Conservation (phyloP, 1,139 yeast genomes). For the Trichomonascaceae sp. region DNA sequence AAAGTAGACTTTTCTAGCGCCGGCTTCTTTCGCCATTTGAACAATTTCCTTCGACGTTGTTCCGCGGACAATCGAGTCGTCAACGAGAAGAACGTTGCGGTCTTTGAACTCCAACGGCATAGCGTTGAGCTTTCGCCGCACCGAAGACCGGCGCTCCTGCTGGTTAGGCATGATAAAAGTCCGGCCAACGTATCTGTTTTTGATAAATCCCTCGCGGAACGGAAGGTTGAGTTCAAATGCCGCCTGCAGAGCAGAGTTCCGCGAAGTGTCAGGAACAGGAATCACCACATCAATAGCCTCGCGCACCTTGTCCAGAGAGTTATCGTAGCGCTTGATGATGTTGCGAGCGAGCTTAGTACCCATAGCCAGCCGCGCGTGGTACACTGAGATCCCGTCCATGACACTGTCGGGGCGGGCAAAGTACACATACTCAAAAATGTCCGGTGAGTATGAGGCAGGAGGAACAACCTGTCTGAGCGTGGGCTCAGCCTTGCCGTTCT, state of each 20-base stretch:
- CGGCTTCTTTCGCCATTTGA: conserved; percentile 96
- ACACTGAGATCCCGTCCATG: conserved; percentile 88
- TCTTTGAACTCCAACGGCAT: conserved; percentile 87
- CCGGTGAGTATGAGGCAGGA: conserved; percentile 73
- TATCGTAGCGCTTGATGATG: conserved; percentile 40
- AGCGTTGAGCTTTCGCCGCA: conserved; percentile 87
- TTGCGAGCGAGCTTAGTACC: conserved; percentile 78
- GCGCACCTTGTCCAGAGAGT: conserved; percentile 31
- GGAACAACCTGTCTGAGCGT: conserved; percentile 83
- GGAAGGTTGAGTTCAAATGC: conserved; percentile 71
- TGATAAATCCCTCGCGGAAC: conserved; percentile 93
- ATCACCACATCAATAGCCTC: conserved; percentile 80
- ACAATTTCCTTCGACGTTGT: conserved; percentile 95
- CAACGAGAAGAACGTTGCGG: conserved; percentile 81
- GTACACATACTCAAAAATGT: conserved; percentile 92
- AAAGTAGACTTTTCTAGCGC: conserved; percentile 83
- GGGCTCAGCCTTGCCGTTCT: conserved; percentile 45
- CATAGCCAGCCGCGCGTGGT: conserved; percentile 87
- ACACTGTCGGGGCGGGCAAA: conserved; percentile 97
- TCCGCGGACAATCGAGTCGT: conserved; percentile 95
- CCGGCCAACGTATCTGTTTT: conserved; percentile 92
- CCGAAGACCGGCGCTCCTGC: conserved; percentile 85
- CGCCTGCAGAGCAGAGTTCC: conserved; percentile 89
- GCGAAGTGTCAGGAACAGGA: conserved; percentile 95
- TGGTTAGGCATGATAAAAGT: conserved; percentile 99